Evolutionary conservation across 805 yeast species (phyloP).

Genomic region (Ogataea pini): DNA sequence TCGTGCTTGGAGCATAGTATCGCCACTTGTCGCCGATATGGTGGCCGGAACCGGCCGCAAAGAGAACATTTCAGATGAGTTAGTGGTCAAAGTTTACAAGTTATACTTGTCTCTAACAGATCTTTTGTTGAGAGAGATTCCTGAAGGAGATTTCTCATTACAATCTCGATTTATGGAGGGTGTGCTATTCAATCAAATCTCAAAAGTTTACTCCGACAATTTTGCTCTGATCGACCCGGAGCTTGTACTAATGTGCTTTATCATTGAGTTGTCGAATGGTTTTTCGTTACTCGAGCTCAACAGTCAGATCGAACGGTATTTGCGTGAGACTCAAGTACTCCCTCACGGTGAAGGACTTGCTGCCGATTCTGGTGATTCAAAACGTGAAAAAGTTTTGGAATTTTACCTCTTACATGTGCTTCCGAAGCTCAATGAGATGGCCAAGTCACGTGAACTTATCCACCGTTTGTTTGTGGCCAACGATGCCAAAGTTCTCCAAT

Average conservation of each 20-base stretch:
- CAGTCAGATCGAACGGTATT: slow-evolving; percentile 28
- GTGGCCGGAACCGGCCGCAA: slow-evolving; percentile 7
- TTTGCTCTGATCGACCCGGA: slow-evolving; percentile 27
- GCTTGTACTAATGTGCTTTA: slow-evolving; percentile 32
- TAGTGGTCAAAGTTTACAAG: slow-evolving; percentile 26
- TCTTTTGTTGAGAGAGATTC: slow-evolving; percentile 27
- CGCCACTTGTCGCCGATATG: slow-evolving; percentile 24
- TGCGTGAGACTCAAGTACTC: slow-evolving; percentile 18
- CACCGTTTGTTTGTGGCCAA: slow-evolving; percentile 21
- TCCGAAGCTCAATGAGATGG: slow-evolving; percentile 21
- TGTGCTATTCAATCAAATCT: slow-evolving; percentile 22
- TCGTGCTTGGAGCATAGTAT: slow-evolving; percentile 29
- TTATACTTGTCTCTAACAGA: slow-evolving; percentile 34
- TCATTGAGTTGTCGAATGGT: slow-evolving; percentile 34
- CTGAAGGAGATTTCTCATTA: background rate
- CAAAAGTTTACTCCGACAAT: slow-evolving; percentile 15
- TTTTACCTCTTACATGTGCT: slow-evolving; percentile 31
- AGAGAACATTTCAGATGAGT: slow-evolving; percentile 4
- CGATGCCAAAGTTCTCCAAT: slow-evolving; percentile 16
- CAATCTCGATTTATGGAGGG: slow-evolving; percentile 27
- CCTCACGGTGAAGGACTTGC: slow-evolving; percentile 22
- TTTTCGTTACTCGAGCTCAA: slow-evolving; percentile 21
- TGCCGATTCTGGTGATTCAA: slow-evolving; percentile 4
- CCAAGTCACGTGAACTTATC: slow-evolving; percentile 23
- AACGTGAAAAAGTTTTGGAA: slow-evolving; percentile 23